Conservation (phyloP, 1,284 basidiomycete species). For the Ceratobasidium sp. region DNA sequence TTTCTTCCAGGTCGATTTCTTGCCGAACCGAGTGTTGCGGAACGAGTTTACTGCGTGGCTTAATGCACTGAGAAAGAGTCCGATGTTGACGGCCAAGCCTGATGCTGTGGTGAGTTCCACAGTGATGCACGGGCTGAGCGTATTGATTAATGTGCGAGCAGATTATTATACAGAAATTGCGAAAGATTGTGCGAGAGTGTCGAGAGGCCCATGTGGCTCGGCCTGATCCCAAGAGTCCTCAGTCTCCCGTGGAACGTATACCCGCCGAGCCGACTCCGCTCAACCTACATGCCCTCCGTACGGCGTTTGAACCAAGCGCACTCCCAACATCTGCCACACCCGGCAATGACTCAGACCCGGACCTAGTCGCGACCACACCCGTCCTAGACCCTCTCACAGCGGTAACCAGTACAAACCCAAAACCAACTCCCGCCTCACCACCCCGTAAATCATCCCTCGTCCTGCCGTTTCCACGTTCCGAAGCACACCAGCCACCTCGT, state of each 20-base stretch:
- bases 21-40: slow-evolving; percentile 83
- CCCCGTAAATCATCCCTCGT: slow-evolving; percentile 38
- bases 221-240: slow-evolving; percentile 18
- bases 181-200: slow-evolving; percentile 84
- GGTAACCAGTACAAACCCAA: slow-evolving; percentile 13
- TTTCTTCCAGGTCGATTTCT: slow-evolving; percentile 88
- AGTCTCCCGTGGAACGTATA: slow-evolving; percentile 30
- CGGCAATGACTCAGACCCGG: slow-evolving; percentile 35
- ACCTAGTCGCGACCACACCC: slow-evolving; percentile 38
- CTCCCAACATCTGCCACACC: not conserved
- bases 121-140: not conserved
- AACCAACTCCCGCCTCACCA: slow-evolving; percentile 37
- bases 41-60: slow-evolving; percentile 80
- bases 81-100: slow-evolving; percentile 71
- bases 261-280: slow-evolving; percentile 35
- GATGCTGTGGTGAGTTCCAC: slow-evolving; percentile 76
- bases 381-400: slow-evolving; percentile 45
- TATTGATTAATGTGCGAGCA: slow-evolving; percentile 53
- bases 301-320: slow-evolving; percentile 26
- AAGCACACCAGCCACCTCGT: not conserved
- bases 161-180: slow-evolving; percentile 83
- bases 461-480: slow-evolving; percentile 33
- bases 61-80: slow-evolving; percentile 79
- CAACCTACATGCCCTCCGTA: slow-evolving; percentile 35
- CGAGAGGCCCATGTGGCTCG: slow-evolving; percentile 57